Base-by-base conservation (phyloP, 2,329 filamentous ascomycete genomes). In the Venturia carpophila region DNA sequence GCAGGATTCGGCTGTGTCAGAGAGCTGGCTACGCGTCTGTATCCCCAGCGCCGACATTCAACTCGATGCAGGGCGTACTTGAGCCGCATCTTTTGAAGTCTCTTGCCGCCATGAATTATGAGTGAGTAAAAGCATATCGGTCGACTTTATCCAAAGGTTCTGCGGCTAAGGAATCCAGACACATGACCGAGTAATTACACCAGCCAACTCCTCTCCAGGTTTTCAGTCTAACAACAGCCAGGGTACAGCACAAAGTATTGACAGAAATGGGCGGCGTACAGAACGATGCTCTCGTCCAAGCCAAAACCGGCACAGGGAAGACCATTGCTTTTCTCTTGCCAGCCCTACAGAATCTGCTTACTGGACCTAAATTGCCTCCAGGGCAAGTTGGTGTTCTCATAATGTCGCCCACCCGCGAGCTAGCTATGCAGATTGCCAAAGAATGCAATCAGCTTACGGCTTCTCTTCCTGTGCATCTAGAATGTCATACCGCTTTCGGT, bases 381-480 rank as follows among this genome's bases (percentile, higher is more conserved):
- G 77, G 75, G 58, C 74, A 78, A 66, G 77, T 79, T 64, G 76
- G 72, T n/a, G 78, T 80, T 61, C 71, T 80, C 66, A 76, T 79
- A 75, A 82, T 87, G 60, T 87, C 84, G 0, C 84, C 84, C 2
- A 87, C 84, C 21, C 79, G 84, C 69, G 84, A 87, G 71, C 73
- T 87, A 67, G 84, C 84, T 3, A 84, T 79, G 66, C 79, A 82
- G 68, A 82, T 81, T 65, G 78, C 78, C n/a, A 77, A 78, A 66
- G 74, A 78, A 66, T 78, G 76, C 66, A 73, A 78, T 64, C 71
- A 75, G 60, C 74, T 80, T 56, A 79, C 77, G 3, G 74, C 77
- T 9, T 74, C 75, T 67, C 68, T 80, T 55, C 69, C 73, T 5
- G 65, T 45, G 34, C 74, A 70, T 60, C 70, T 79, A 64, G 74